Conservation (phyloP, 768 basidiomycete species). For the Mycena galericulata region DNA sequence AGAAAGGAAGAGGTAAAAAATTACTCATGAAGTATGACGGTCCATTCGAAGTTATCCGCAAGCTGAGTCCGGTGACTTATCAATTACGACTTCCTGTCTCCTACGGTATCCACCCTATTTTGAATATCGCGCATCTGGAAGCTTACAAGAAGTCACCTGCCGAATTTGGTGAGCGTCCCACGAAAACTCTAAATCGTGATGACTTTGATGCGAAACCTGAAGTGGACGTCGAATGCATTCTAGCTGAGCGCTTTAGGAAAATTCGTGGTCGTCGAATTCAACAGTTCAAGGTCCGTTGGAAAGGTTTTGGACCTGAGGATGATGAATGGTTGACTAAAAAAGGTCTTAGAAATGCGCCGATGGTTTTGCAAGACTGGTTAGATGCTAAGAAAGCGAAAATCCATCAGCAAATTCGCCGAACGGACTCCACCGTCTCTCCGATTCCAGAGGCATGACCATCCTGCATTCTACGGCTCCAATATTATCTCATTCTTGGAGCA, state of each 20-base stretch:
- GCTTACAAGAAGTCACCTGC: constrained; percentile 32
- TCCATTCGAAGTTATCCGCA: constrained; percentile 39
- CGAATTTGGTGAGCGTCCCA: too few species aligned
- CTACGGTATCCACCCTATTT: constrained; percentile 36
- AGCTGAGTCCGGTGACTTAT: constrained; percentile 38
- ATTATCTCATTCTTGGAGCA: too few species aligned
- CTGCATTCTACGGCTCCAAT: too few species aligned
- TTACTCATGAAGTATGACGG: constrained; percentile 34
- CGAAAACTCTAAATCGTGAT: constrained; percentile 20
- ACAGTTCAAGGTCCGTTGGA: too few species aligned
- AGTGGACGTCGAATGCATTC: constrained; percentile 39
- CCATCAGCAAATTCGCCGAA: too few species aligned
- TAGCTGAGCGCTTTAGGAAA: constrained; percentile 30
- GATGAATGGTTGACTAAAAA: too few species aligned
- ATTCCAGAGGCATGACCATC: too few species aligned
- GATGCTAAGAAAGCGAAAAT: neutral
- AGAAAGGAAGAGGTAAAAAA: constrained; percentile 39
- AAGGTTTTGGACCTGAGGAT: too few species aligned
- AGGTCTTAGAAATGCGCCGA: neutral
- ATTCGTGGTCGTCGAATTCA: neutral
- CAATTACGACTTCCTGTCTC: constrained; percentile 30
- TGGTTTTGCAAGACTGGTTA: neutral
- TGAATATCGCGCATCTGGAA: constrained; percentile 40
- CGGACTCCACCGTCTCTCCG: too few species aligned
- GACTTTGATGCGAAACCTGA: constrained; percentile 31